Conservation (phyloP, 345 rosid genomes). For the Nephelium lappaceum region DNA sequence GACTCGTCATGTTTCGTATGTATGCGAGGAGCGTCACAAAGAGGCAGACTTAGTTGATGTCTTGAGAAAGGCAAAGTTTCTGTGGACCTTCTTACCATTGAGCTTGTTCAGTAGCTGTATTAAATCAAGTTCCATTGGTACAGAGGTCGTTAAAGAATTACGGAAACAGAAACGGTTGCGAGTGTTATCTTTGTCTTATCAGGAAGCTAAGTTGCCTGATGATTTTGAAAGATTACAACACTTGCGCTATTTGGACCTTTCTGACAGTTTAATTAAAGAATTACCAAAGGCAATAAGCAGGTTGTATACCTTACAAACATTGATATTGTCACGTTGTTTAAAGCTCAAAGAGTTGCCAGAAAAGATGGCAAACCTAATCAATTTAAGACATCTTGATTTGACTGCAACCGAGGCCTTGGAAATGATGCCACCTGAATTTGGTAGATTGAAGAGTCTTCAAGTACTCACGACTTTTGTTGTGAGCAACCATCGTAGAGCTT, state of each 20-base stretch:
- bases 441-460: slow-evolving; percentile 34
- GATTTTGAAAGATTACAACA: slow-evolving; percentile 35
- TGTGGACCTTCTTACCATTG: slow-evolving; percentile 43
- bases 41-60: slow-evolving; percentile 30
- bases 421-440: slow-evolving; percentile 35
- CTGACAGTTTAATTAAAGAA: slow-evolving; percentile 18
- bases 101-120: slow-evolving; percentile 16
- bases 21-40: slow-evolving; percentile 1
- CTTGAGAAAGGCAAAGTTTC: slow-evolving; percentile 29
- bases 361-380: slow-evolving; percentile 28
- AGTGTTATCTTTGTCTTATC: slow-evolving; percentile 39
- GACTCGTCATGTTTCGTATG: slow-evolving; percentile 36
- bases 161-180: slow-evolving; percentile 30
- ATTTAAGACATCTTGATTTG: slow-evolving; percentile 38
- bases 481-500: slow-evolving; percentile 4
- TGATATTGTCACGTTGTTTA: slow-evolving; percentile 31
- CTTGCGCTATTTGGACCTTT: slow-evolving; percentile 39
- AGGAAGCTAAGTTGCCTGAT: slow-evolving; percentile 17
- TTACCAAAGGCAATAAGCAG: slow-evolving; percentile 31
- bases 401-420: slow-evolving; percentile 24
- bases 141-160: slow-evolving; percentile 23
- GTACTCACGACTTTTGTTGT: slow-evolving; percentile 33
- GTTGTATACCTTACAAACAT: slow-evolving; percentile 39
- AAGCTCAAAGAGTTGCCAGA: slow-evolving; percentile 36
- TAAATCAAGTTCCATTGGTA: slow-evolving; percentile 30